A percentile compares a stretch with the other conserved stretches of the same genome.
Evolutionary conservation across 768 basidiomycete species (phyloP).

Genomic region (Russula virescens): DNA sequence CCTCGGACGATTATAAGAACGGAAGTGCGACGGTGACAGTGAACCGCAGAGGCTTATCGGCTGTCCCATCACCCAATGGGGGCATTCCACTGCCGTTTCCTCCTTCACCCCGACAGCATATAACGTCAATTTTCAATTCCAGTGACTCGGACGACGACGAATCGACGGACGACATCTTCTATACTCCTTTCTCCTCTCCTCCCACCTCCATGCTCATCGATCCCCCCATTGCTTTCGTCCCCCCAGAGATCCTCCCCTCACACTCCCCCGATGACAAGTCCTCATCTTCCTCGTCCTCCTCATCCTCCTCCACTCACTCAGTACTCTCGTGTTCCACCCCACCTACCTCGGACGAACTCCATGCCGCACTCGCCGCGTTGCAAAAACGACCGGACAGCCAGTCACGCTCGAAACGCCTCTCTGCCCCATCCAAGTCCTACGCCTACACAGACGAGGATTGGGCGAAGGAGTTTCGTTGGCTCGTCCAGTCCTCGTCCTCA

Average conservation of each 20-base stretch:
- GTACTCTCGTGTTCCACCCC: slow-evolving; percentile 18
- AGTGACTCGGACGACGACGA: slow-evolving; percentile 14
- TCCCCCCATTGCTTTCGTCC: not conserved
- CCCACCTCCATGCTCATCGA: slow-evolving; percentile 20
- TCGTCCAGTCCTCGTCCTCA: slow-evolving; percentile 36
- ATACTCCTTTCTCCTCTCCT: slow-evolving; percentile 24
- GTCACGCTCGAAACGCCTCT: slow-evolving; percentile 3
- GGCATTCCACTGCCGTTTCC: not conserved
- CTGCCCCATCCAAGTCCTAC: slow-evolving; percentile 19
- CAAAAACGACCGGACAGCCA: slow-evolving; percentile 5
- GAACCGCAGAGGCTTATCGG: not conserved
- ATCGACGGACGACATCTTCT: slow-evolving; percentile 11
- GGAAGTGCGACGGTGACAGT: not conserved
- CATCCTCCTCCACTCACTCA: slow-evolving; percentile 4
- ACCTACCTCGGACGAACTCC: slow-evolving; percentile 23
- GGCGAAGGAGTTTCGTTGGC: slow-evolving; percentile 65
- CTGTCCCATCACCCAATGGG: not conserved
- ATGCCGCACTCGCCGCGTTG: not conserved
- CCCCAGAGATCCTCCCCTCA: not conserved
- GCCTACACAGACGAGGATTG: slow-evolving; percentile 54
- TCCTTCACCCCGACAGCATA: not conserved
- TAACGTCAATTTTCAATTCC: not conserved
- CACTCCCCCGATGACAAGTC: slow-evolving; percentile 9
- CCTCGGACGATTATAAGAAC: not conserved
- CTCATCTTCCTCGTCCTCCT: slow-evolving; percentile 23